Evolutionary conservation across 2,329 filamentous ascomycete species (phyloP).

Genomic region (Sclerotiophoma versabilis): DNA sequence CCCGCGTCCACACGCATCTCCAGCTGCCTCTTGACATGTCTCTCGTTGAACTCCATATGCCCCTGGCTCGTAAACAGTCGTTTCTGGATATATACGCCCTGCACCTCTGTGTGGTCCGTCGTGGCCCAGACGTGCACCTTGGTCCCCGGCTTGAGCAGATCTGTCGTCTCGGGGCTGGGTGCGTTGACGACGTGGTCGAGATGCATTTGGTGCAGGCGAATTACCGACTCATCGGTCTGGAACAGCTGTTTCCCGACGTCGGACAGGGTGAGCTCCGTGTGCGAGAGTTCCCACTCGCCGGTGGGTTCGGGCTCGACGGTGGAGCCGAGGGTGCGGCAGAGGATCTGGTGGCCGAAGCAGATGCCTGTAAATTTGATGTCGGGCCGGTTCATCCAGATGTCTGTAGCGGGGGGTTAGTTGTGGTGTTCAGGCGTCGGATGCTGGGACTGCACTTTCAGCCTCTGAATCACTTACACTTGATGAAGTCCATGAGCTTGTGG

Average conservation of each 20-base stretch:
- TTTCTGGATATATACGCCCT: constrained; percentile 55
- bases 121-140: constrained; percentile 60
- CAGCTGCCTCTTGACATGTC: constrained; percentile 56
- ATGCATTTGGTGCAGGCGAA: constrained; percentile 58
- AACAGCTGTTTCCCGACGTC: constrained; percentile 53
- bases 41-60: constrained; percentile 57
- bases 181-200: constrained; percentile 53
- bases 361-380: constrained; percentile 60
- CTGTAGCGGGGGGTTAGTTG: constrained; percentile 27
- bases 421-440: background rate
- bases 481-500: constrained; percentile 51
- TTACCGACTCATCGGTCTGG: constrained; percentile 37
- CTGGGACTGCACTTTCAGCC: too few species aligned
- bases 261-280: constrained; percentile 52
- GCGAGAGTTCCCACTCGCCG: constrained; percentile 57
- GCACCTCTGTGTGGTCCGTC: constrained; percentile 54
- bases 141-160: constrained; percentile 40
- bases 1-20: constrained; percentile 54
- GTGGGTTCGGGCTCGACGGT: constrained; percentile 47
- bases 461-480: constrained; percentile 56
- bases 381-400: constrained; percentile 60
- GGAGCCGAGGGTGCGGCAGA: constrained; percentile 54
- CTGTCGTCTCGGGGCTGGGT: constrained; percentile 35
- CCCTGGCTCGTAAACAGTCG: constrained; percentile 57
- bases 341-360: constrained; percentile 59